Evolutionary conservation across 1,284 basidiomycete genomes (phyloP).

Genomic region (Pyrrhoderma noxium): DNA sequence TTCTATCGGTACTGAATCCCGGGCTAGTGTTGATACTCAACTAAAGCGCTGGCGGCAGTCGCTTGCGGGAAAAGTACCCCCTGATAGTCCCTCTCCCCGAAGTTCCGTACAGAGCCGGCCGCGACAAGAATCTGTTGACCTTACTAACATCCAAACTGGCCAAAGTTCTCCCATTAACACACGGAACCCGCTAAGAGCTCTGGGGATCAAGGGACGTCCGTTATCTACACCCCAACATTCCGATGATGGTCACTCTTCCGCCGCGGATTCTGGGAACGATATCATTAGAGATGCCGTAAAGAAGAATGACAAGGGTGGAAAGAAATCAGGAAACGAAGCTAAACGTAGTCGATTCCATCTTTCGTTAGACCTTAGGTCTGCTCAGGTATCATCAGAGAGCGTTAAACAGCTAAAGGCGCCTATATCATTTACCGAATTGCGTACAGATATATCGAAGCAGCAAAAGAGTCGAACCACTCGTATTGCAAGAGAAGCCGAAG

Average conservation of each 20-base stretch:
- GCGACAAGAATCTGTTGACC: conserved; percentile 7
- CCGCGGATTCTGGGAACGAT: conserved; percentile 24
- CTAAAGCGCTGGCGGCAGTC: conserved; percentile 35
- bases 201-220: conserved; percentile 30
- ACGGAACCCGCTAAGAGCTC: conserved; percentile 33
- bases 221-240: conserved; percentile 27
- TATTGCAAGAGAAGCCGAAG: background rate
- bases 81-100: conserved; percentile 8
- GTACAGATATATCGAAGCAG: conserved; percentile 10
- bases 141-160: conserved; percentile 23
- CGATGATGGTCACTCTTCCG: conserved; percentile 42
- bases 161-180: conserved; percentile 38
- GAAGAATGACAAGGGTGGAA: conserved; percentile 27
- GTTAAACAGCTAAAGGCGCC: conserved; percentile 1
- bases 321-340: conserved; percentile 13
- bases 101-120: conserved; percentile 6
- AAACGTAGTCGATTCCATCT: conserved; percentile 14
- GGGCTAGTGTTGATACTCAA: conserved; percentile 17
- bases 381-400: conserved; percentile 4
- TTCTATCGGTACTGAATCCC: conserved; percentile 24
- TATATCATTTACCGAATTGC: conserved; percentile 12
- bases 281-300: background rate
- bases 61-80: conserved; percentile 37
- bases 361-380: conserved; percentile 12
- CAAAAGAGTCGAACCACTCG: conserved; percentile 2